Evolutionary conservation across 129 eudicot species (phyloP).

Genomic region (Helianthus tuberosus): DNA sequence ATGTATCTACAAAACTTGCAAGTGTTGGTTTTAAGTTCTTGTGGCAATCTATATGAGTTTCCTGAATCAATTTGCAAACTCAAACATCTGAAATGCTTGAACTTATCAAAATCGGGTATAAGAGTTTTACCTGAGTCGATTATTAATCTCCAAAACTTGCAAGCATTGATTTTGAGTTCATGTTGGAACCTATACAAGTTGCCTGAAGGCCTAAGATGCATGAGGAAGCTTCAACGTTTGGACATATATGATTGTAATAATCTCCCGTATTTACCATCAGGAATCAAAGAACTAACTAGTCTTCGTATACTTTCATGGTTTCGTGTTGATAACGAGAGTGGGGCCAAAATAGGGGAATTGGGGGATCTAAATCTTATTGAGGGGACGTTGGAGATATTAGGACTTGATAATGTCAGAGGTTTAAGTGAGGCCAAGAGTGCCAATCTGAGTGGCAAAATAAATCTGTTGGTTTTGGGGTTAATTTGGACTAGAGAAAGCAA

Average conservation of each 20-base stretch:
- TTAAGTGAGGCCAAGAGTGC: constrained; percentile 18
- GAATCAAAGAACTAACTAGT: constrained; percentile 6
- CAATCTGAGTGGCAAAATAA: neutral
- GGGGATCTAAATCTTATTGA: neutral
- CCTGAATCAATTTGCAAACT: constrained; percentile 3
- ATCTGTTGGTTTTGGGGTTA: neutral
- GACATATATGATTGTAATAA: neutral
- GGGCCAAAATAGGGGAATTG: constrained; percentile 17
- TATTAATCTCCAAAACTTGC: constrained; percentile 32
- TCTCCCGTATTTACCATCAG: neutral
- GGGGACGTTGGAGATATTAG: neutral
- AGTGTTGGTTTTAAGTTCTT: too few relatives aligned
- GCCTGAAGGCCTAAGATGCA: neutral
- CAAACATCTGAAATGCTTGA: constrained; percentile 28
- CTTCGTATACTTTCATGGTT: neutral
- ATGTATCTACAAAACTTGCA: too few relatives aligned
- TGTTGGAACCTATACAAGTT: neutral
- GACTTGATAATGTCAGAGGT: constrained; percentile 16
- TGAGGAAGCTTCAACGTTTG: constrained; percentile 6
- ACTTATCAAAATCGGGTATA: constrained; percentile 24
- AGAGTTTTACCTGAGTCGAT: constrained; percentile 41
- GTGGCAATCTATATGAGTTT: too few relatives aligned
- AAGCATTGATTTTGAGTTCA: neutral
- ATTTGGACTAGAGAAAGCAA: neutral
- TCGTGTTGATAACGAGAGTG: neutral